These are phyloP conservation scores for Sanghuangporus sanghuang DNA, from an alignment of 1,284 basidiomycete genomes.

Conservation along the genomic window DNA sequence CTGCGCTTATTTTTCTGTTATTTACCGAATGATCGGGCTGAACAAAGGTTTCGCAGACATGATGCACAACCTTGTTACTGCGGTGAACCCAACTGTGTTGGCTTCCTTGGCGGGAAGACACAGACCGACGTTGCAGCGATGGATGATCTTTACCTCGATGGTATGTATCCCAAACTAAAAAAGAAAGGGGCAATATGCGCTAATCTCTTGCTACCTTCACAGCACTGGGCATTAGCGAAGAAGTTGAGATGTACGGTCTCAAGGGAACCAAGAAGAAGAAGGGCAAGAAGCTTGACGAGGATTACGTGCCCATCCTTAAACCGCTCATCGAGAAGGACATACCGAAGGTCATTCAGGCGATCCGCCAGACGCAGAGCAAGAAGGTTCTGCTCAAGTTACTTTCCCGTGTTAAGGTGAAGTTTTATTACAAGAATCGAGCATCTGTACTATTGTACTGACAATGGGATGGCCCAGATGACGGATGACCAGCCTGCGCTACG, in stretches of 20 bases:
- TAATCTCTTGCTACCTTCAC: slow-evolving; percentile 14
- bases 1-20: not conserved
- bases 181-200: slow-evolving; percentile 3
- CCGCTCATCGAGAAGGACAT: slow-evolving; percentile 78
- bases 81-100: slow-evolving; percentile 94
- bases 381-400: slow-evolving; percentile 83
- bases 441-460: not conserved
- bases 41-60: slow-evolving; percentile 49
- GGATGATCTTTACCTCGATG: slow-evolving; percentile 94
- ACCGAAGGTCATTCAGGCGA: slow-evolving; percentile 87
- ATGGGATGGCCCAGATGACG: slow-evolving; percentile 59
- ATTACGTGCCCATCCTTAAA: slow-evolving; percentile 80
- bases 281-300: slow-evolving; percentile 89
- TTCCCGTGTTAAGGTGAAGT: slow-evolving; percentile 73
- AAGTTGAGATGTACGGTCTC: slow-evolving; percentile 74
- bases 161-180: slow-evolving; percentile 39
- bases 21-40: not conserved
- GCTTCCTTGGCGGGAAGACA: slow-evolving; percentile 96
- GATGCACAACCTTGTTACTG: slow-evolving; percentile 96
- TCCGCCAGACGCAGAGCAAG: slow-evolving; percentile 84
- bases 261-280: slow-evolving; percentile 91
- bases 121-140: slow-evolving; percentile 94
- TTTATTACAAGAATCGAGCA: not conserved
- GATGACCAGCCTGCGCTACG: slow-evolving; percentile 76
- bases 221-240: slow-evolving; percentile 96